A percentile compares a stretch with the other conserved stretches of the same genome.
Evolutionary conservation across 148 eudicot species (phyloP).

Genomic region (Cornus suecica): DNA sequence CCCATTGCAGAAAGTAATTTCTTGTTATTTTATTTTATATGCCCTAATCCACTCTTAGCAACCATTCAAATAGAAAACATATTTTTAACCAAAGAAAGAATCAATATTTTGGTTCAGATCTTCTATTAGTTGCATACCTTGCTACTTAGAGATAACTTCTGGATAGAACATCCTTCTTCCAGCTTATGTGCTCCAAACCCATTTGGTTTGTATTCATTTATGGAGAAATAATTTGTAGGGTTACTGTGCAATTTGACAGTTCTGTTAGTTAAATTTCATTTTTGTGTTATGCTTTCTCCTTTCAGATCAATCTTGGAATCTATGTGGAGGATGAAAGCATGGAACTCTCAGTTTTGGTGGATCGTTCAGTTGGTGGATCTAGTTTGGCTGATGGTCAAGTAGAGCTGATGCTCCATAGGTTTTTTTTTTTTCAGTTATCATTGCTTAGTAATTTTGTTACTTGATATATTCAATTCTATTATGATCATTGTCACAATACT

Average conservation of each 20-base stretch:
- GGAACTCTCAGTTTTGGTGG: conserved; percentile 72
- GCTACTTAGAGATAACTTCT: not conserved
- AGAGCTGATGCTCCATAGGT: conserved; percentile 88
- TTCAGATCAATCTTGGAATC: conserved; percentile 64
- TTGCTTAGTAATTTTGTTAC: not conserved
- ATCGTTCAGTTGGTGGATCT: conserved; percentile 79
- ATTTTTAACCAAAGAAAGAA: not conserved
- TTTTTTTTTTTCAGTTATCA: conserved; percentile 4
- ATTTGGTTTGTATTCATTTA: not conserved
- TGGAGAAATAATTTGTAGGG: not conserved
- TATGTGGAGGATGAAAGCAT: conserved; percentile 55
- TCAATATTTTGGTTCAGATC: not conserved
- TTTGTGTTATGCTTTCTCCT: not conserved
- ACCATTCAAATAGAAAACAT: not conserved
- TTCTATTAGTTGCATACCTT: not conserved
- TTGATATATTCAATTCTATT: conserved; percentile 1
- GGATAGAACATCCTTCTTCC: not conserved
- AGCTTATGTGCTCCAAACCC: not conserved
- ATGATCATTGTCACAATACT: not conserved
- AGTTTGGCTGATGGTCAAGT: conserved; percentile 71
- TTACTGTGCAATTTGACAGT: not conserved
- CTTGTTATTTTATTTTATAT: not conserved
- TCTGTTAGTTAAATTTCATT: not conserved
- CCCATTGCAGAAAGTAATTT: not conserved
- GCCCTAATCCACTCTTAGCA: not conserved